Evolutionary conservation across 2,329 filamentous ascomycete genomes (phyloP).

Genomic region (Trichoderma oligosporum): DNA sequence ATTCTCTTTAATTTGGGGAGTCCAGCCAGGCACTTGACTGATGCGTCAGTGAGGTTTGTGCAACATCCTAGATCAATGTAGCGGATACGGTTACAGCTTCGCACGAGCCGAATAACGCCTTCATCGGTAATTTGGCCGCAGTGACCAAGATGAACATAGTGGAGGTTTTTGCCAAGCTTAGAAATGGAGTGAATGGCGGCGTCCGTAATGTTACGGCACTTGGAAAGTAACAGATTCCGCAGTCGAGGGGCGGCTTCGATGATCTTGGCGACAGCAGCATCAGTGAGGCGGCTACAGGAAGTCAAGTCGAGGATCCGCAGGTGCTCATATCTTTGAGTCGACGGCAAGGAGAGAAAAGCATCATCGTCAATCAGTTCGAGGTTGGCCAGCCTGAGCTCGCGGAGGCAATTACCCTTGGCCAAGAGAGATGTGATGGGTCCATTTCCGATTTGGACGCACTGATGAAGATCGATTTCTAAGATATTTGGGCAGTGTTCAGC

Average conservation of each 20-base stretch:
- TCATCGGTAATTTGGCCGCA: conserved; percentile 87
- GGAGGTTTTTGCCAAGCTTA: conserved; percentile 87
- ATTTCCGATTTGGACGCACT: conserved; percentile 77
- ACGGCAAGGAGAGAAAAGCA: conserved; percentile 79
- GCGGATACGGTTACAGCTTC: conserved; percentile 83
- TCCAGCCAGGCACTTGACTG: conserved; percentile 76
- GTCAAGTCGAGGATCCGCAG: conserved; percentile 92
- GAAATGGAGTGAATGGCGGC: conserved; percentile 82
- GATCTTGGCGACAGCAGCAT: conserved; percentile 83
- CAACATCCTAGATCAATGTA: conserved; percentile 99
- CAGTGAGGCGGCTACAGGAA: conserved; percentile 77
- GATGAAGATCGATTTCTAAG: conserved; percentile 91
- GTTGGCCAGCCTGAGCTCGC: conserved; percentile 81
- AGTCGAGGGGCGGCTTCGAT: conserved; percentile 81
- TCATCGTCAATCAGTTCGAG: conserved; percentile 80
- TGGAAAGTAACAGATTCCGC: conserved; percentile 88
- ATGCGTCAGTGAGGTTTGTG: conserved; percentile 78
- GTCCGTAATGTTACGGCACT: conserved; percentile 91
- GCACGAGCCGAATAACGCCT: conserved; percentile 79
- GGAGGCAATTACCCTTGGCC: conserved; percentile 72
- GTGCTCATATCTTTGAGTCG: conserved; percentile 70
- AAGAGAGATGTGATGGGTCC: conserved; percentile 78
- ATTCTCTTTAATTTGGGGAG: conserved; percentile 93
- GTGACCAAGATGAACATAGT: conserved; percentile 94
- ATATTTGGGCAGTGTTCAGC: conserved; percentile 87